Evolutionary conservation across 2,329 filamentous ascomycete species (phyloP), one percentile per base, ranked within the genome.

Genomic region (Aureobasidium sp.): DNA sequence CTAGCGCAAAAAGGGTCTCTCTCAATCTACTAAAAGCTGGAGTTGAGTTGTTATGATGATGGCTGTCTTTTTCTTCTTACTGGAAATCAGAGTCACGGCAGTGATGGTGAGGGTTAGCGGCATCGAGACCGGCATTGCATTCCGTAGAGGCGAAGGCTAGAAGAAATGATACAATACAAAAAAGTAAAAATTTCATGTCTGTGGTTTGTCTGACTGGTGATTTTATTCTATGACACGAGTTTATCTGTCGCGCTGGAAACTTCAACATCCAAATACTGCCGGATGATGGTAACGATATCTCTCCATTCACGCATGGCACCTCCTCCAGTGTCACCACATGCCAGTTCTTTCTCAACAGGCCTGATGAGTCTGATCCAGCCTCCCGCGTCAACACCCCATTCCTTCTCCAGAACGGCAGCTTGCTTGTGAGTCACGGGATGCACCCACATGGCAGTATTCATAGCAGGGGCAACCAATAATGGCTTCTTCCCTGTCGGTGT

Each of bases 381-480:
- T 9, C 69, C 71, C 32, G 66, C 67, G 67, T 44, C 70, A 63
- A 81, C 72, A 6, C 86, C 87, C 91, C 92, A 96, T 63, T 92
- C 88, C 52, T 88, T 82, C 65, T 87, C 82, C 51, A 97, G 76
- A 0, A 88, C 78, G 44, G 77, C 77, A 41, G 96, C 75, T 66
- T 96, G 90, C 65, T 83, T 84, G 55, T 76, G 80, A 0, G 92
- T 96, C 50, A 96, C 78, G 1, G 92, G 92, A 71, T 97, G 91
- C 61, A 81, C 79, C 88, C 89, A 96, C 92, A 96, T 96, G 4
- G 87, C 86, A 27, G 85, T 91, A 73, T 97, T 96, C 90, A 96
- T 96, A 34, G 88, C 86, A 1, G 87, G 87, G 2, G 89, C 89
- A 0, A 93, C 88, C 1, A 94, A 69, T 39, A 96, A 90, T 66